Evolutionary conservation across 108 stramenopile genomes (phyloP), one percentile per base, ranked within the genome.

Genomic region (Nitzschia sp.): DNA sequence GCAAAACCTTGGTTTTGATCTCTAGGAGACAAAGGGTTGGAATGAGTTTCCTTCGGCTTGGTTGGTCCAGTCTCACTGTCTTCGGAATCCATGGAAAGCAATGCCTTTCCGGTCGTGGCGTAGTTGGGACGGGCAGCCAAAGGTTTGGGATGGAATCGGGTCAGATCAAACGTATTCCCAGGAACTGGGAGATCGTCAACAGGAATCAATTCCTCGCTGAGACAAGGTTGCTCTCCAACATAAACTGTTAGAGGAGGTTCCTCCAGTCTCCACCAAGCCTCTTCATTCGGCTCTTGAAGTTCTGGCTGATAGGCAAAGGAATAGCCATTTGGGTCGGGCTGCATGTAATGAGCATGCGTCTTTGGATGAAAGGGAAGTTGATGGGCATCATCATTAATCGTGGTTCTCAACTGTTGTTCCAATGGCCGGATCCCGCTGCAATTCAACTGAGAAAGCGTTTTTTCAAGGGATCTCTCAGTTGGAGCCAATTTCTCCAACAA

Each of bases 171-270:
- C 39, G 29, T 12, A 20, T 1, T 19, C 12, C 38, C 39, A 0
- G 61, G 61, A 17, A 42, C 5, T 62, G 61, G 61, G 19, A 62
- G 19, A 19, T 62, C 61, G 21, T 62, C 61, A 62, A 62, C 61
- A 3, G 61, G 43, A 44, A 62, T 62, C 24, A 62, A 46, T 8
- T 62, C 61, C 0, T 62, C 61, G 14, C 61, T 62, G 8, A 62
- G 24, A n/a, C 43, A 46, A 22, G 61, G 61, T 46, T 62, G 43
- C 43, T 44, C 41, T 24, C 43, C 61, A 46, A 62, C 43, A 42
- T 24, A 62, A 38, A 62, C 43, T 21, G 22, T 21, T 20, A 21
- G 42, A n/a, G 61, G 61, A 20, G 61, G 61, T 2, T 41, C n/a
- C 43, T 62, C 61, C 3, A 62, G 29, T 34, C 29, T 34, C 29